phyloP scores from a whole-genome alignment of 2,329 filamentous ascomycete genomes.

The Fusarium pseudograminearum region DNA sequence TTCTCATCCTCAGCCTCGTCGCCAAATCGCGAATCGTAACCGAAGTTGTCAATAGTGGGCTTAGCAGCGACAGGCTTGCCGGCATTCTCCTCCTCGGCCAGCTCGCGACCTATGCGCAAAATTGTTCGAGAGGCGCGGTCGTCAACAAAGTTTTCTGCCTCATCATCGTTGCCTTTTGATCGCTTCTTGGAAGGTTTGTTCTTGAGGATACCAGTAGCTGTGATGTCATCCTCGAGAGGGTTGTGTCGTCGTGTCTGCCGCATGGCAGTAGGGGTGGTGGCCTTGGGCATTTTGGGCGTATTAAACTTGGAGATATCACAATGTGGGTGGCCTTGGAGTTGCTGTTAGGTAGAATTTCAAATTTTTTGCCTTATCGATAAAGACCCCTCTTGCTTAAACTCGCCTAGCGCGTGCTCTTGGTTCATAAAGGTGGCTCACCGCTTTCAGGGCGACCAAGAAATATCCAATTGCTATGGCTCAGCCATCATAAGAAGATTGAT shows the following conservation, averaged over 20 bases:
- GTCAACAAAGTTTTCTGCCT: conserved; percentile 81
- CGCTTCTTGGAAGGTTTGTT: conserved; percentile 80
- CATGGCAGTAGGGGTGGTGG: conserved; percentile 68
- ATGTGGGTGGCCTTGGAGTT: conserved; percentile 48
- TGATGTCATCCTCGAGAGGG: conserved; percentile 88
- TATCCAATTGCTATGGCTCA: background rate
- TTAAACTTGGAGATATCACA: conserved; percentile 36
- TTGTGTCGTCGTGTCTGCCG: conserved; percentile 81
- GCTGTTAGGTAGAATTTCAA: conserved; percentile 50
- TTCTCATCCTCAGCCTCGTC: conserved; percentile 64
- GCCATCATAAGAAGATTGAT: background rate
- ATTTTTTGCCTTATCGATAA: conserved; percentile 57
- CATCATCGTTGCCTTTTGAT: conserved; percentile 70
- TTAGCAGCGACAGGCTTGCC: conserved; percentile 57
- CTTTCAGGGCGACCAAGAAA: conserved; percentile 38
- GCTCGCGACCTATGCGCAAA: conserved; percentile 86
- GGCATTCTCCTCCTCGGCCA: conserved; percentile 80
- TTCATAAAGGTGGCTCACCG: conserved; percentile 47
- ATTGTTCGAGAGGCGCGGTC: conserved; percentile 90
- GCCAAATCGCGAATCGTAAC: conserved; percentile 81
- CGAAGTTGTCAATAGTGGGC: conserved; percentile 69
- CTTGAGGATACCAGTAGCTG: conserved; percentile 76
- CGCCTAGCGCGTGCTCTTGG: conserved; percentile 44
- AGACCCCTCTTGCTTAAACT: conserved; percentile 51
- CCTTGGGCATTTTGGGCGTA: conserved; percentile 79